Evolutionary conservation across 164 flowering plant species (phyloP).

Genomic region (Akebia trifoliata): DNA sequence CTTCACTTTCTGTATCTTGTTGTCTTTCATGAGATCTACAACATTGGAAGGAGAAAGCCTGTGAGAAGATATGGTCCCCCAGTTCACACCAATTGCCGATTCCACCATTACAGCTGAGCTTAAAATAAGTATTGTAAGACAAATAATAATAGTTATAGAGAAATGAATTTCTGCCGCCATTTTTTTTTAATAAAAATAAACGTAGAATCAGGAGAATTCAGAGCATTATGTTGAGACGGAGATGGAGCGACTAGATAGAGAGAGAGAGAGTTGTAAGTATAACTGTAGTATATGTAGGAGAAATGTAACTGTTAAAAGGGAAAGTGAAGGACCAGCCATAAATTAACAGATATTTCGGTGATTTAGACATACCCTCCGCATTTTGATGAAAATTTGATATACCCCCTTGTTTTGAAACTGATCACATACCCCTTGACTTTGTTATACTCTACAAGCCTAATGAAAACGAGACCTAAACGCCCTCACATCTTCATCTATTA

Average conservation of each 20-base stretch:
- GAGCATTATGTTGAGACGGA: neutral
- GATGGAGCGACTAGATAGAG: too few species aligned
- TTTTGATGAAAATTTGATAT: too few species aligned
- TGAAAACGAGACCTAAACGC: too few species aligned
- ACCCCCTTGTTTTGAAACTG: too few species aligned
- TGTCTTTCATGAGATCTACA: conserved; percentile 58
- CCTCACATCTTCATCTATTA: too few species aligned
- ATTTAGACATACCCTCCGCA: too few species aligned
- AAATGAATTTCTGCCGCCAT: conserved; percentile 16
- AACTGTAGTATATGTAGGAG: too few species aligned
- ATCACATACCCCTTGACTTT: too few species aligned
- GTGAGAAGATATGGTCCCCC: conserved; percentile 71
- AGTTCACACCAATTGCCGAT: conserved; percentile 58
- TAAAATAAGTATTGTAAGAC: neutral
- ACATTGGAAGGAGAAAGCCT: conserved; percentile 52
- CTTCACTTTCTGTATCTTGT: conserved; percentile 64
- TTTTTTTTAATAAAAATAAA: conserved; percentile 5
- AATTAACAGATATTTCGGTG: too few species aligned
- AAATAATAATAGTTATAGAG: conserved; percentile 4
- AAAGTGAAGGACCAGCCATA: too few species aligned
- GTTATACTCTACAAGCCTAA: too few species aligned
- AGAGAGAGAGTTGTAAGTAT: neutral
- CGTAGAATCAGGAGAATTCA: neutral
- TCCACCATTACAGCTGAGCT: conserved; percentile 27
- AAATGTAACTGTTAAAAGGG: too few species aligned